Base-by-base conservation (phyloP, 768 basidiomycete species). In the Trametes cubensis region DNA sequence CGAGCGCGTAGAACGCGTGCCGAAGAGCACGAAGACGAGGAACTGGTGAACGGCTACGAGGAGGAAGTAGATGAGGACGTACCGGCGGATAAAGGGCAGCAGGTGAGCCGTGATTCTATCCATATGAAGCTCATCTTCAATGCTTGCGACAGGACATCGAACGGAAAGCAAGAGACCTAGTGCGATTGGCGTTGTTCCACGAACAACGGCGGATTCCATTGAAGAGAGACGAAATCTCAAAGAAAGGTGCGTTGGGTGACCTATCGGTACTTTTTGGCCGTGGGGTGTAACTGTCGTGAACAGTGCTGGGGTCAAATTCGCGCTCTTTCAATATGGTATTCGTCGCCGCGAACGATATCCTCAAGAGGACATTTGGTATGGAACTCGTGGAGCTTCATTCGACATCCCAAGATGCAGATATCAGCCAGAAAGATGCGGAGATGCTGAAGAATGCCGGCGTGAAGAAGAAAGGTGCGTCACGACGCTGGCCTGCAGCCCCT, bases 171-270 rank as follows among this genome's bases (percentile, higher is more conserved):
- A 79, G 82, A 51, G 85, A 87, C 53, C 81, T 96, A 34, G 90
- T 90, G 11, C 83, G 94, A 18, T 80, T 93, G 23, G 92, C 93
- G 2, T 78, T 98, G 44, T 95, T 94, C 73, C 80, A 79, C 5
- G 94, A 96, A 71, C 85, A 89, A 57, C 85, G 81, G 70, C 81
- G 92, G 53, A 73, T 77, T 13, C 80, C 85, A 2, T 73, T 97
- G 51, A 82, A 83, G 40, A 80, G 92, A 42, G 90, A 94, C n/a
- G 94, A 96, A 42, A 90, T 95, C 52, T 85, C 81, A 41, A 95
- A 94, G 76, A 91, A 91, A 80, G 85, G 95, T 88, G 17, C 61
- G 62, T 63, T 59, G 2, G 34, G 20, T 18, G n/a, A 0, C 13
- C 18, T 38, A 28, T 20, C 25, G 10, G 14, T 4, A 8, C 17